Percentiles rank a stretch among this genome's conserved stretches.
Conservation (phyloP, 176 grass and related monocot species). For the Rhynchospora pubera region DNA sequence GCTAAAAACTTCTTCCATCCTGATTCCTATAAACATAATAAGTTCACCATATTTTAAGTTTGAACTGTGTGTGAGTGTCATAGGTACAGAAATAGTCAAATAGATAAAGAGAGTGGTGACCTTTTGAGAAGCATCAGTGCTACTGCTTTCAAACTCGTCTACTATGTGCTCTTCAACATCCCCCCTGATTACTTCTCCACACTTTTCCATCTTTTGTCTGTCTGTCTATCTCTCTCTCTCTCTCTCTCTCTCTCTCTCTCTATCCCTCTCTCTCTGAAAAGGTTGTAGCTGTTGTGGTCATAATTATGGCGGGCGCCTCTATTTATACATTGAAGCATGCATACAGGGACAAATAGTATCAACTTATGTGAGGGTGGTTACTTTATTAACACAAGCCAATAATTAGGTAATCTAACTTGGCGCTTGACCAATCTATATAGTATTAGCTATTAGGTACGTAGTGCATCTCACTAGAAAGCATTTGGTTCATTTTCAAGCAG, state of each 20-base stretch:
- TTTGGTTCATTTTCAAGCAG: neutral
- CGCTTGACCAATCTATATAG: neutral
- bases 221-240: neutral
- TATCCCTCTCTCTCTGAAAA: neutral
- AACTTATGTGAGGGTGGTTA: neutral
- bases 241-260: neutral
- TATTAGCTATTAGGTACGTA: neutral
- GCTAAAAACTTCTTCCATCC: slow-evolving; percentile 65
- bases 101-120: neutral
- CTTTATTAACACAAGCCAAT: neutral
- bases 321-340: neutral
- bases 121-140: slow-evolving; percentile 20
- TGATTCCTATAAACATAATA: slow-evolving; percentile 36
- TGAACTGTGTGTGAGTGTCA: neutral
- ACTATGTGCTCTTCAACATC: slow-evolving; percentile 18
- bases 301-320: neutral
- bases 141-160: slow-evolving; percentile 7
- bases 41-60: slow-evolving; percentile 2
- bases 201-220: slow-evolving; percentile 14
- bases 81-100: neutral
- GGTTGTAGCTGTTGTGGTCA: neutral
- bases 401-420: neutral
- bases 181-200: neutral
- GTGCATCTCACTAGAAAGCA: neutral
- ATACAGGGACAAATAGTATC: slow-evolving; percentile 1